Evolutionary conservation across 2,329 filamentous ascomycete genomes (phyloP).

Genomic region (Sodiomyces alkalinus): DNA sequence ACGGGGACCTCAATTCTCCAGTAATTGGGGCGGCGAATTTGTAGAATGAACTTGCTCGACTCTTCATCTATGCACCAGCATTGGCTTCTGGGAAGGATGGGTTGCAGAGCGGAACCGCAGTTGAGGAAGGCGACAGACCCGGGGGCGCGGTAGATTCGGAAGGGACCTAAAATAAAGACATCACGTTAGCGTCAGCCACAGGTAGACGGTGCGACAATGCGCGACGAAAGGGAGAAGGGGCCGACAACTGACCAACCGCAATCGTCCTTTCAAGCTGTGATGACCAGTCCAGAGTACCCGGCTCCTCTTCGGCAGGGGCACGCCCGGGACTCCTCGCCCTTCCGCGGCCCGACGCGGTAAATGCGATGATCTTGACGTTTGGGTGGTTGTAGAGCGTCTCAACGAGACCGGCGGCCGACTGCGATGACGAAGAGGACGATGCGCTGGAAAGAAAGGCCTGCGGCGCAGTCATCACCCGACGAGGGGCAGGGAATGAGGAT

Average conservation of each 20-base stretch:
- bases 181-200: neutral
- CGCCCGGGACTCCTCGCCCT: conserved; percentile 17
- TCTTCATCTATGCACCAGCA: conserved; percentile 85
- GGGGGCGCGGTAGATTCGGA: conserved; percentile 75
- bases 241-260: conserved; percentile 47
- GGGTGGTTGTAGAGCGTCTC: conserved; percentile 65
- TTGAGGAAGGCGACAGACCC: conserved; percentile 79
- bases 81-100: conserved; percentile 79
- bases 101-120: conserved; percentile 69
- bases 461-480: conserved; percentile 24
- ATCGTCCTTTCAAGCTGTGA: conserved; percentile 69
- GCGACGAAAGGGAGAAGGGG: neutral
- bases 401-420: conserved; percentile 23
- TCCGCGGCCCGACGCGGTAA: conserved; percentile 23
- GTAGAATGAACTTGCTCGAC: conserved; percentile 69
- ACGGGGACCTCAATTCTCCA: conserved; percentile 80
- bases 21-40: conserved; percentile 69
- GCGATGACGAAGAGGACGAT: conserved; percentile 11
- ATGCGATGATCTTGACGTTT: conserved; percentile 51
- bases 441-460: conserved; percentile 8
- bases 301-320: conserved; percentile 26
- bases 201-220: too few relatives aligned
- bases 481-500: conserved; percentile 13
- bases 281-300: conserved; percentile 56
- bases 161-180: conserved; percentile 35